These are phyloP conservation scores for Leccinum imitatum DNA, from an alignment of 768 basidiomycete species.

Conservation along the genomic window DNA sequence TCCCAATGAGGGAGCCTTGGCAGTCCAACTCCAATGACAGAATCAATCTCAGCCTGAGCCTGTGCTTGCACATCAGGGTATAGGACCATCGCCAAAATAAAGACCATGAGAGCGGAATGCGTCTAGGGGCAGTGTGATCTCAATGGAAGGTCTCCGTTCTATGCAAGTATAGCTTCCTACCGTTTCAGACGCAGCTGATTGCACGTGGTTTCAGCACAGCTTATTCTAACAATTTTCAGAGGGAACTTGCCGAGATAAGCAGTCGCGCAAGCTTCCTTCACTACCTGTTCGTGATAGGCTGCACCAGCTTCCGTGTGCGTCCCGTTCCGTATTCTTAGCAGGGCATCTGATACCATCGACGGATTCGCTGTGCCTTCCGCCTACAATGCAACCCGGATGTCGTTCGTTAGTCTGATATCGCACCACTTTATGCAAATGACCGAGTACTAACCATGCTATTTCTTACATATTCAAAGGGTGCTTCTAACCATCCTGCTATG, in stretches of 20 bases:
- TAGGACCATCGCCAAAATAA: constrained; percentile 27
- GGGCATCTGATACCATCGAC: constrained; percentile 27
- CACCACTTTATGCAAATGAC: background rate
- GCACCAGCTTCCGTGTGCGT: constrained; percentile 5
- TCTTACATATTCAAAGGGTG: constrained; percentile 26
- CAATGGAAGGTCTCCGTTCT: constrained; percentile 4
- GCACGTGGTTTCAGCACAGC: constrained; percentile 10
- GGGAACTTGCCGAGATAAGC: constrained; percentile 16
- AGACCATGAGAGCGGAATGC: constrained; percentile 18
- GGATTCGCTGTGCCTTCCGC: constrained; percentile 19
- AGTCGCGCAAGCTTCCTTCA: constrained; percentile 25
- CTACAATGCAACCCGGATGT: constrained; percentile 6
- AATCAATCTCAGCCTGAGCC: constrained; percentile 22
- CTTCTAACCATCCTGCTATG: constrained; percentile 16
- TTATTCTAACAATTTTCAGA: background rate
- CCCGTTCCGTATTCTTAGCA: constrained; percentile 12
- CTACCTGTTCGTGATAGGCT: constrained; percentile 16
- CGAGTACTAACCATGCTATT: constrained; percentile 18
- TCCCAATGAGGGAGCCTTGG: constrained; percentile 23
- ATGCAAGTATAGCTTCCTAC: constrained; percentile 12
- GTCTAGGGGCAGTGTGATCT: constrained; percentile 17
- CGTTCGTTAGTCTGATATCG: background rate
- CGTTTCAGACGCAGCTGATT: constrained; percentile 25
- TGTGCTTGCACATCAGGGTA: constrained; percentile 25
- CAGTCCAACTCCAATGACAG: constrained; percentile 18